These are phyloP conservation scores for Conringia planisiliqua DNA, from an alignment of 345 rosid genomes.

Conservation along the genomic window DNA sequence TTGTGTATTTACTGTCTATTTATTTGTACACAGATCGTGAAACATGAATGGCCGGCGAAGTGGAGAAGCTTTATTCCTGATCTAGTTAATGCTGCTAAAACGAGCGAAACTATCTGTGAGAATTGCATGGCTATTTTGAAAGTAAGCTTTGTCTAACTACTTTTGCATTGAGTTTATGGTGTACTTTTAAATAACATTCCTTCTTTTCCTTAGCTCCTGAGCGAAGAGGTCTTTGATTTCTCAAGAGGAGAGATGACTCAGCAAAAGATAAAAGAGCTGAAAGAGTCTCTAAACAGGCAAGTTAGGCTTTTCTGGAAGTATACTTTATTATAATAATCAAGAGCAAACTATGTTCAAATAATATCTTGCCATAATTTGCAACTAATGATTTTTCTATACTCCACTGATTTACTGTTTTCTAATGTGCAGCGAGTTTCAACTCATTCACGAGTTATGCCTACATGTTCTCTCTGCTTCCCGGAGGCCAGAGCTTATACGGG, in stretches of 20 bases:
- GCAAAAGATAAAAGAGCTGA: constrained; percentile 86
- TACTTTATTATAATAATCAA: background rate
- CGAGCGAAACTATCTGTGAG: constrained; percentile 97
- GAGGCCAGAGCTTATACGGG: constrained; percentile 83
- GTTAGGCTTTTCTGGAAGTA: constrained; percentile 11
- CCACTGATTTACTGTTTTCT: constrained; percentile 25
- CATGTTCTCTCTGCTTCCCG: constrained; percentile 93
- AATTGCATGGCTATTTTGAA: constrained; percentile 96
- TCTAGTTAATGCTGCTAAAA: constrained; percentile 93
- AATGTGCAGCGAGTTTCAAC: constrained; percentile 86
- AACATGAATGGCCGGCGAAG: constrained; percentile 97
- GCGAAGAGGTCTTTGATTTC: constrained; percentile 99
- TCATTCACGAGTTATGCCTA: constrained; percentile 94
- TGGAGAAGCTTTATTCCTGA: constrained; percentile 98
- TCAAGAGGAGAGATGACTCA: constrained; percentile 98
- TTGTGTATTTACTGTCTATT: constrained; percentile 5
- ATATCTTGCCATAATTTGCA: background rate
- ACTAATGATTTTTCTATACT: constrained; percentile 1
- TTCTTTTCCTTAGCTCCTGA: constrained; percentile 60
- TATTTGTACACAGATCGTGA: constrained; percentile 57
- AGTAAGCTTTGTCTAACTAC: constrained; percentile 39
- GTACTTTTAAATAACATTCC: constrained; percentile 9
- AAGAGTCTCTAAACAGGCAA: constrained; percentile 88
- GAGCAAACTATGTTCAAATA: background rate
- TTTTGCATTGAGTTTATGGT: background rate